A percentile compares a stretch with the other conserved stretches of the same genome.
These are phyloP conservation scores for Trypanosomatidae sp. DNA, from an alignment of 208 protist genomes.

Conservation along the genomic window DNA sequence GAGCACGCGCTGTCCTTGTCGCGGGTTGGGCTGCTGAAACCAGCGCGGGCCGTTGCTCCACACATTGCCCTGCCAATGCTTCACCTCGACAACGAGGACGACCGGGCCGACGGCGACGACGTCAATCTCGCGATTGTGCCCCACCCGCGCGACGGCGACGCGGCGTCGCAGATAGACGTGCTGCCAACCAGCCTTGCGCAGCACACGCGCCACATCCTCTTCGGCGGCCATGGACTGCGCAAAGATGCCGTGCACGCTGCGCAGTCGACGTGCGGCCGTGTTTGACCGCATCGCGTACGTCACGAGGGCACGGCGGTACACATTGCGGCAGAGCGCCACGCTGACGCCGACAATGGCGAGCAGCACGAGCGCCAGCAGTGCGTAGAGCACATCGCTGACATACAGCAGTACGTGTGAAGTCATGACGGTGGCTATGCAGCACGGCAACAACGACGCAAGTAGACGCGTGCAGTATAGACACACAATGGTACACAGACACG, in stretches of 20 bases:
- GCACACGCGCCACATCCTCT: slow-evolving; percentile 37
- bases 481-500: too few species aligned
- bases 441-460: neutral
- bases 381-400: slow-evolving; percentile 24
- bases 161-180: slow-evolving; percentile 72
- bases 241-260: slow-evolving; percentile 16
- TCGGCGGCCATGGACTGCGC: slow-evolving; percentile 57
- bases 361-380: slow-evolving; percentile 17
- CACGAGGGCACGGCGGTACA: slow-evolving; percentile 27
- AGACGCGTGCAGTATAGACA: too few species aligned
- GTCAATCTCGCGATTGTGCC: slow-evolving; percentile 85
- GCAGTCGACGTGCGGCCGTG: slow-evolving; percentile 17
- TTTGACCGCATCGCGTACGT: slow-evolving; percentile 28
- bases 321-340: slow-evolving; percentile 20
- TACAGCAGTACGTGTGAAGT: too few species aligned
- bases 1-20: slow-evolving; percentile 27
- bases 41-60: slow-evolving; percentile 75
- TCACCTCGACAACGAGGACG: slow-evolving; percentile 81
- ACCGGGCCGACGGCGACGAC: slow-evolving; percentile 68
- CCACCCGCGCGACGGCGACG: slow-evolving; percentile 44
- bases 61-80: slow-evolving; percentile 83
- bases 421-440: too few species aligned
- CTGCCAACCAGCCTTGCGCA: slow-evolving; percentile 61
- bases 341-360: slow-evolving; percentile 18
- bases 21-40: slow-evolving; percentile 50